Percentiles rank a stretch among this genome's conserved stretches.
Conservation (phyloP, 176 grass and related monocot genomes). For the Chloris gayana region DNA sequence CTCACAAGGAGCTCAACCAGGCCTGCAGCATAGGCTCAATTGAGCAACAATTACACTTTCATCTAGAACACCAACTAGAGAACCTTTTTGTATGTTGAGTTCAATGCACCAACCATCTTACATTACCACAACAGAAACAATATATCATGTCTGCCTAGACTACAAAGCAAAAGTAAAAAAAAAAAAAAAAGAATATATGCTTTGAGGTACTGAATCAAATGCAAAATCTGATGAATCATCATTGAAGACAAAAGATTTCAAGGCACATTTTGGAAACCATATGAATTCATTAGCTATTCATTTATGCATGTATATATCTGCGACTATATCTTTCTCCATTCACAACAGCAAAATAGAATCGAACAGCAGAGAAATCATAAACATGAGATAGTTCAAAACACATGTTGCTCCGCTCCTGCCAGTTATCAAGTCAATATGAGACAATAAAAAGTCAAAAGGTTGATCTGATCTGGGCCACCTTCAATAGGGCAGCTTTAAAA, state of each 20-base stretch:
- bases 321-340: not conserved
- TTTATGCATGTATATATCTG: slow-evolving; percentile 1
- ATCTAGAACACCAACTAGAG: not conserved
- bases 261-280: not conserved
- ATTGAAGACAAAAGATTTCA: not conserved
- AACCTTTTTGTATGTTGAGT: not conserved
- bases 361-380: not conserved
- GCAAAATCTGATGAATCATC: slow-evolving; percentile 14
- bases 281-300: not conserved
- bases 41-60: not conserved
- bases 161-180: not conserved
- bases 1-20: not conserved
- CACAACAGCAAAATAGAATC: not conserved
- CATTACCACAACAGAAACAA: not conserved
- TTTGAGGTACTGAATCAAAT: slow-evolving; percentile 11
- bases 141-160: not conserved
- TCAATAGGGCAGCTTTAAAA: slow-evolving; percentile 17
- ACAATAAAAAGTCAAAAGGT: not conserved
- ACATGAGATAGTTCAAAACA: not conserved
- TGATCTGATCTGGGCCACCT: not conserved
- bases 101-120: not conserved
- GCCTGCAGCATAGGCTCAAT: not conserved
- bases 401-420: not conserved
- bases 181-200: not conserved
- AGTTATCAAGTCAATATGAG: not conserved